Evolutionary conservation across 345 rosid species (phyloP).

Genomic region (Durio zibethinus): DNA sequence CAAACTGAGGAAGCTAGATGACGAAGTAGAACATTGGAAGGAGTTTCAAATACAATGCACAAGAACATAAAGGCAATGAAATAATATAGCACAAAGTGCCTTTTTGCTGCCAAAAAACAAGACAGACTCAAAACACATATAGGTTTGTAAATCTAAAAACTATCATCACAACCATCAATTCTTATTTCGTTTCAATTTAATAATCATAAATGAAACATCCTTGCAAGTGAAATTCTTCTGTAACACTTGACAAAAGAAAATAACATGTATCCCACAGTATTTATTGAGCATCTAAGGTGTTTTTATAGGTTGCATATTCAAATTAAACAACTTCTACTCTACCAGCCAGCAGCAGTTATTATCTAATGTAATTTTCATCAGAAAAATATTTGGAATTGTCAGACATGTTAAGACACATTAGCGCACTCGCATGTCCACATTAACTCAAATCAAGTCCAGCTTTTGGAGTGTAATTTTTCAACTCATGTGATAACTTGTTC

Average conservation of each 20-base stretch:
- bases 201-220: neutral
- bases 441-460: neutral
- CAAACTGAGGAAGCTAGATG: neutral
- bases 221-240: neutral
- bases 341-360: neutral
- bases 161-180: neutral
- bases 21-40: neutral
- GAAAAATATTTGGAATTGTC: neutral
- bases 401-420: neutral
- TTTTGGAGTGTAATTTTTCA: neutral
- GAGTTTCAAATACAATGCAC: neutral
- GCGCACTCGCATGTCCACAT: neutral
- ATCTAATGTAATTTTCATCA: neutral
- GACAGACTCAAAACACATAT: neutral
- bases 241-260: slow-evolving; percentile 1
- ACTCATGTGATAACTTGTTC: neutral
- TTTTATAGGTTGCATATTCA: neutral
- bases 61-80: neutral
- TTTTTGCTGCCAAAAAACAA: neutral
- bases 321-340: neutral
- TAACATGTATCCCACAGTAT: neutral
- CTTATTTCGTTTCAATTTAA: neutral
- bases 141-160: neutral
- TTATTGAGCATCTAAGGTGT: neutral
- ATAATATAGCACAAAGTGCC: neutral